Conservation (phyloP, 805 yeast genomes). For the Hanseniaspora jakobsenii region DNA sequence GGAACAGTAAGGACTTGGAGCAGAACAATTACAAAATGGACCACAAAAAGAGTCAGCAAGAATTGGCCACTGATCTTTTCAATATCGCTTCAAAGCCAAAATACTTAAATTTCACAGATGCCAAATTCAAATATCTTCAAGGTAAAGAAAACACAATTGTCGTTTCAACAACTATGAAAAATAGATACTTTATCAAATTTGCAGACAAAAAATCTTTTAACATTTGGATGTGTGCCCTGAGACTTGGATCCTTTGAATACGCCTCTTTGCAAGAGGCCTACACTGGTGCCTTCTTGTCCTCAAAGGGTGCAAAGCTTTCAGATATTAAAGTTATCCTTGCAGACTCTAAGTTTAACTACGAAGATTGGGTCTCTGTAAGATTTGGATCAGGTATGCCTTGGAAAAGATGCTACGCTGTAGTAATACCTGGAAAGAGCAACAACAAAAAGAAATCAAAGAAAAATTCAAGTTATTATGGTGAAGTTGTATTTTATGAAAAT, state of each 20-base stretch:
- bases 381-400: constrained; percentile 98
- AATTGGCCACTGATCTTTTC: constrained; percentile 36
- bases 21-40: constrained; percentile 32
- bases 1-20: constrained; percentile 68
- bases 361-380: constrained; percentile 89
- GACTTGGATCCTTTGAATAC: constrained; percentile 72
- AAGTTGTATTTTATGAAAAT: constrained; percentile 67
- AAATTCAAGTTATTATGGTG: constrained; percentile 39
- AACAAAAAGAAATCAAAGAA: constrained; percentile 29
- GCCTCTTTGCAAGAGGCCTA: constrained; percentile 84
- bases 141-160: constrained; percentile 49
- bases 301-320: constrained; percentile 77
- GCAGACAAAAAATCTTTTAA: constrained; percentile 50
- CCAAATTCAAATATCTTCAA: constrained; percentile 64
- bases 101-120: constrained; percentile 83
- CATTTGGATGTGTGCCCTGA: constrained; percentile 72
- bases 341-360: constrained; percentile 74
- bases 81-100: constrained; percentile 63
- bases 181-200: constrained; percentile 73
- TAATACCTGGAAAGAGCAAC: constrained; percentile 55
- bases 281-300: constrained; percentile 84
- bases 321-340: constrained; percentile 79
- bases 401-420: constrained; percentile 85
- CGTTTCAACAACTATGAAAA: constrained; percentile 86
- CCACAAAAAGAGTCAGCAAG: constrained; percentile 31